Evolutionary conservation across 2,329 filamentous ascomycete species (phyloP).

Genomic region (Canariomyces notabilis): DNA sequence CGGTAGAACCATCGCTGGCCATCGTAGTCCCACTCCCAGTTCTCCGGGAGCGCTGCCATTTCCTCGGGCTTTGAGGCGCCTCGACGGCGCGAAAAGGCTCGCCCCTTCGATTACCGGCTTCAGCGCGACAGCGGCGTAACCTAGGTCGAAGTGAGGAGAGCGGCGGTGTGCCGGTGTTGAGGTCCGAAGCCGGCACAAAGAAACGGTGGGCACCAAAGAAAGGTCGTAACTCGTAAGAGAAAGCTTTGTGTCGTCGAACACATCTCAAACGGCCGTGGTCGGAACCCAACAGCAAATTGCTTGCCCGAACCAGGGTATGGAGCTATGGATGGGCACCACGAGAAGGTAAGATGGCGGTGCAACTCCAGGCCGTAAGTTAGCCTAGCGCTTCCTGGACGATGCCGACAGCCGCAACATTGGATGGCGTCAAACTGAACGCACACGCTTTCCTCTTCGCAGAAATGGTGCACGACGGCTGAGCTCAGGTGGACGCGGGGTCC

Average conservation of each 20-base stretch:
- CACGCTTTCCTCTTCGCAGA: constrained; percentile 16
- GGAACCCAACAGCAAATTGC: too few relatives aligned
- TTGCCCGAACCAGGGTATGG: too few relatives aligned
- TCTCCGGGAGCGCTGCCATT: constrained; percentile 44
- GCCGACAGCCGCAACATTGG: constrained; percentile 10
- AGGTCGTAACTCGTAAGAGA: too few relatives aligned
- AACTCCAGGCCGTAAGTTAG: constrained; percentile 14
- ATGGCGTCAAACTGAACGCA: background rate
- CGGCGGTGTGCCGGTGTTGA: background rate
- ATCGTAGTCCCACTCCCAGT: constrained; percentile 56
- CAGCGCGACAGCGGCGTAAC: background rate
- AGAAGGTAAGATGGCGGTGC: constrained; percentile 8
- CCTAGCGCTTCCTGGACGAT: background rate
- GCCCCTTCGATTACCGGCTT: background rate
- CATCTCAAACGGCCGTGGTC: too few relatives aligned
- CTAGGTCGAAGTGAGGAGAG: background rate
- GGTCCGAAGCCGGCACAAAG: background rate
- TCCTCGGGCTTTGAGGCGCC: background rate
- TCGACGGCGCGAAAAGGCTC: background rate
- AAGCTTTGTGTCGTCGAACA: too few relatives aligned
- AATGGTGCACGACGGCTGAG: constrained; percentile 18
- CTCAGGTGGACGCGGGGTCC: constrained; percentile 3
- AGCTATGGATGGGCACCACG: background rate
- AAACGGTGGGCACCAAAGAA: too few relatives aligned
- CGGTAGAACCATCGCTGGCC: constrained; percentile 54